These are phyloP conservation scores for Leccinellum rugosiceps DNA, from an alignment of 768 basidiomycete genomes.

Conservation along the genomic window DNA sequence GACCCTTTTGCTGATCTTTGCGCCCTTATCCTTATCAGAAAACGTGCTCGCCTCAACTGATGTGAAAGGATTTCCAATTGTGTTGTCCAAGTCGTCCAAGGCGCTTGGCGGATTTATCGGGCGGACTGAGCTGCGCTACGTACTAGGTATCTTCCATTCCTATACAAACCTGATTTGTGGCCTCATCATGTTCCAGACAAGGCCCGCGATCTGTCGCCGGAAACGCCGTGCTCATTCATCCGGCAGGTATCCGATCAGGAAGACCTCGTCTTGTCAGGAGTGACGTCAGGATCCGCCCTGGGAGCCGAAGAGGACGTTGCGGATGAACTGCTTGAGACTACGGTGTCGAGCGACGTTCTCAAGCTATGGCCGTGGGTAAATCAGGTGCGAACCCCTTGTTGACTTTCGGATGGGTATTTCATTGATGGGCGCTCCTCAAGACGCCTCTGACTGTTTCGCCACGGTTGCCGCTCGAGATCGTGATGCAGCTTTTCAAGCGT, in stretches of 20 bases:
- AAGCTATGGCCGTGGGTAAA: conserved; percentile 92
- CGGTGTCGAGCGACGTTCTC: conserved; percentile 53
- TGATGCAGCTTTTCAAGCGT: conserved; percentile 95
- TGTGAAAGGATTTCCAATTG: conserved; percentile 91
- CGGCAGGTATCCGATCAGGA: conserved; percentile 48
- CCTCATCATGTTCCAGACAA: conserved; percentile 50
- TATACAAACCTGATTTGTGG: background rate
- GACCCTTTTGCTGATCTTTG: conserved; percentile 2
- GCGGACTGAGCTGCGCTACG: conserved; percentile 78
- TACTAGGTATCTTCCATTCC: conserved; percentile 57
- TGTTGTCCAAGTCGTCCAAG: conserved; percentile 55
- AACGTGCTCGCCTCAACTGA: conserved; percentile 63
- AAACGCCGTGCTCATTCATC: conserved; percentile 74
- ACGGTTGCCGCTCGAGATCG: conserved; percentile 90
- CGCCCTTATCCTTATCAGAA: conserved; percentile 43
- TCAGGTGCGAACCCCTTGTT: conserved; percentile 50
- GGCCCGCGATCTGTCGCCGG: conserved; percentile 56
- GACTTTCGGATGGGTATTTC: background rate
- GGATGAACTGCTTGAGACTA: conserved; percentile 59
- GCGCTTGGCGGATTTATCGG: conserved; percentile 87
- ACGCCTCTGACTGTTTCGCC: conserved; percentile 92
- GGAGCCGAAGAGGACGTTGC: conserved; percentile 69
- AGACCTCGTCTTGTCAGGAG: conserved; percentile 42
- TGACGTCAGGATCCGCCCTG: conserved; percentile 46
- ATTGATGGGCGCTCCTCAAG: conserved; percentile 38